phyloP scores from a whole-genome alignment of 441 rosid species.

The Erysimum cheiri region DNA sequence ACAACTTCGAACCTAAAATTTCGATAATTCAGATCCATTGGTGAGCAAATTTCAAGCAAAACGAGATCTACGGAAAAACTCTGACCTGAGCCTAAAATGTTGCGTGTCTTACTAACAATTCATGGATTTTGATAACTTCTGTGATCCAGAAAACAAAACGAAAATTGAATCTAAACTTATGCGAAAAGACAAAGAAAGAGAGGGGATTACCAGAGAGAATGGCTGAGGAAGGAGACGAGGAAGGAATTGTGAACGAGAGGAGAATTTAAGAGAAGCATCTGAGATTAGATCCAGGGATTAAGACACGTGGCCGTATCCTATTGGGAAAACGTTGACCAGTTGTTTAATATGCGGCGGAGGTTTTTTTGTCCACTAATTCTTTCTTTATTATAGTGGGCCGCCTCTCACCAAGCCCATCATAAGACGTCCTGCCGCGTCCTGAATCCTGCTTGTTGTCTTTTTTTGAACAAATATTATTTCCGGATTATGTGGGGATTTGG shows the following conservation, averaged over 20 bases:
- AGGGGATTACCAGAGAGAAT: slow-evolving; percentile 37
- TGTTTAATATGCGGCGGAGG: slow-evolving; percentile 44
- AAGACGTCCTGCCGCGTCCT: too few relatives aligned
- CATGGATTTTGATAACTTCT: background rate
- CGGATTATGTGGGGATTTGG: slow-evolving; percentile 8
- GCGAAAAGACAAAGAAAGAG: slow-evolving; percentile 14
- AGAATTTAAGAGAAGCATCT: slow-evolving; percentile 26
- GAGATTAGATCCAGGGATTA: slow-evolving; percentile 34
- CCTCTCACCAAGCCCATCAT: slow-evolving; percentile 17
- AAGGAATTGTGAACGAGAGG: background rate
- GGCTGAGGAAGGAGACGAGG: slow-evolving; percentile 35
- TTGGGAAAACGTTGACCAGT: slow-evolving; percentile 28
- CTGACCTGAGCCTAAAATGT: background rate
- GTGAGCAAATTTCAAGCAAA: slow-evolving; percentile 13
- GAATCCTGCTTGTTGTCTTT: background rate
- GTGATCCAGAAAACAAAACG: background rate
- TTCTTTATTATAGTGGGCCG: slow-evolving; percentile 31
- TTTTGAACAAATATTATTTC: background rate
- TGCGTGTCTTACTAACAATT: background rate
- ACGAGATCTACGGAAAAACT: slow-evolving; percentile 26
- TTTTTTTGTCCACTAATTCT: slow-evolving; percentile 26
- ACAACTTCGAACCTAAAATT: background rate
- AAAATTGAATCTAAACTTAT: background rate
- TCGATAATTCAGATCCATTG: slow-evolving; percentile 31
- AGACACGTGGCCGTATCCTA: slow-evolving; percentile 33